Evolutionary conservation across 2,329 filamentous ascomycete species (phyloP).

Genomic region (Aschersonia sp.): DNA sequence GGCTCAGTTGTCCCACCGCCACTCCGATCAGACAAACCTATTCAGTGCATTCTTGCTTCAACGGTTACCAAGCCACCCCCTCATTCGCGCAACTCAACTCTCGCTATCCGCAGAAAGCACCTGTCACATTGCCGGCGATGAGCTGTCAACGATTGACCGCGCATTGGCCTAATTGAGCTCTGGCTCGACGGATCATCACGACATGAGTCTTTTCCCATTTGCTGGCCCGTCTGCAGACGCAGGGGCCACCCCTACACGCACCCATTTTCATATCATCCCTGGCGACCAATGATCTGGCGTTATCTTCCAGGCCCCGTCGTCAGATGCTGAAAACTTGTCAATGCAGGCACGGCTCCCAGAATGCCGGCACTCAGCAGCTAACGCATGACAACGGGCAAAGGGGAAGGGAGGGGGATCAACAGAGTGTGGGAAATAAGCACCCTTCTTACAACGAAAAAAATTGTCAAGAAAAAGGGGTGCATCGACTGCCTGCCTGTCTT

Average conservation of each 20-base stretch:
- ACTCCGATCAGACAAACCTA: neutral
- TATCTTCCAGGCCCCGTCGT: neutral
- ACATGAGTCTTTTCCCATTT: neutral
- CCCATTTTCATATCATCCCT: neutral
- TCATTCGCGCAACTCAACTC: too few species aligned
- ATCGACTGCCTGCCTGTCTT: neutral
- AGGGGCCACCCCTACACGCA: neutral
- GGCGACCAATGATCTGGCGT: neutral
- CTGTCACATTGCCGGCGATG: neutral
- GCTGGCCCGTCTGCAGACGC: neutral
- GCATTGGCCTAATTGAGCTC: too few species aligned
- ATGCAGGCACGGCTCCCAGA: neutral
- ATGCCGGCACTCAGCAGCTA: neutral
- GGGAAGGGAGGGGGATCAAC: neutral
- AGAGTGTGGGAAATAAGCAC: neutral
- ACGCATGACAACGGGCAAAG: neutral
- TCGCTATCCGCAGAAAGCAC: neutral
- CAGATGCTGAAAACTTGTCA: neutral
- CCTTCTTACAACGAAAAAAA: neutral
- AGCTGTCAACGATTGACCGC: neutral
- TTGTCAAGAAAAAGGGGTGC: neutral
- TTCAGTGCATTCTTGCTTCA: neutral
- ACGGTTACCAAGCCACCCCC: too few species aligned
- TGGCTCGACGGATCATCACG: neutral
- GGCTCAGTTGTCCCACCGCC: neutral